Base-by-base conservation (phyloP, 164 flowering plant species). In the Dillenia suffruticosa region DNA sequence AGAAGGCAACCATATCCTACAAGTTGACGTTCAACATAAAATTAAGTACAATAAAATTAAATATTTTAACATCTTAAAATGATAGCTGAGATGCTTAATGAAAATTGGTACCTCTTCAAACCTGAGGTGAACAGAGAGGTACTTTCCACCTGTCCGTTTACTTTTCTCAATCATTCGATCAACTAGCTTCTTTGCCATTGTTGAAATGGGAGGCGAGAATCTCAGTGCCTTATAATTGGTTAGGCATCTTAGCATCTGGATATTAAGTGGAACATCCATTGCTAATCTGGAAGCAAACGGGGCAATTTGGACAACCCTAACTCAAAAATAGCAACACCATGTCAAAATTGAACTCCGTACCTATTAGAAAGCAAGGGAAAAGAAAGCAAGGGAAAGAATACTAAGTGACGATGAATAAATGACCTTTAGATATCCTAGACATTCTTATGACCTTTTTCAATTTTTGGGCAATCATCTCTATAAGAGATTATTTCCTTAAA, bases 1-100 rank as follows among this genome's bases (percentile, higher is more conserved):
- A 94, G 76, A 94, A 94, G 50, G 98, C 98, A 70, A 94, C 93
- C 98, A 90, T 94, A 72, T 94, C 98, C 98, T 94, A 65, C 48
- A 75, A 1, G 48, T 65, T 44, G 24, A 53, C 59, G 26, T 62
- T 9, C 52, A 15, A 54, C 13, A 14, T 0, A 44, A 32, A 48
- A 48, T 32, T 19, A n/a, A 55, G 22, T 59, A 47, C 22, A 44
- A 11, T 24, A 2, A n/a, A 53, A 52, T 12, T 44, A 52, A 58
- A 51, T 17, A 44, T 43, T 26, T 9, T 22, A n/a, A 16, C 16
- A n/a, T 22, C 22, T 19, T 16, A 46, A 46, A 48, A 46, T 46
- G 45, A 49, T 46, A 49, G 44, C 0, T 19, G 17, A 57, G 47
- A 22, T 7, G 8, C n/a, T 17, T 14, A 44, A 54, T 26, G 3